Base-by-base conservation (phyloP, 2,329 filamentous ascomycete genomes). In the Talaromyces sp. region DNA sequence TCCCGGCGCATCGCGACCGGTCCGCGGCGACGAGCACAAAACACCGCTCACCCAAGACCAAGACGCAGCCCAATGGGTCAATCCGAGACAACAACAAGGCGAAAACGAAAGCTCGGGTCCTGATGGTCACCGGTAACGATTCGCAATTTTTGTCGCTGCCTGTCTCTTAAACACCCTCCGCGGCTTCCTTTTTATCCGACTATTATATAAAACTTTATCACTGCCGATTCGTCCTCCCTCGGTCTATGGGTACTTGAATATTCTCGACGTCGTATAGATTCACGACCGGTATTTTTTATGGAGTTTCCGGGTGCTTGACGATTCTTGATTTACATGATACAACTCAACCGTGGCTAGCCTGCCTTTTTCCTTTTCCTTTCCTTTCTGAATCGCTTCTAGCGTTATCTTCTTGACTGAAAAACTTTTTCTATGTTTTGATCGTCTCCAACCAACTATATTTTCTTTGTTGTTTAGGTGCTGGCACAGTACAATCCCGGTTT, bases 1-100 rank as follows among this genome's bases (percentile, higher is more conserved):
- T 19, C 60, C 60, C 9, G 76, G 76, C 64, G 76, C 75, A 38
- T 71, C 78, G 52, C 66, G 78, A 10, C 76, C 76, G 14, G 65
- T 65, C 60, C 67, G 72, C 58, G 61, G 68, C 24, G 75, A 77
- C 58, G 76, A 78, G 49, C 71, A 77, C 50, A 80, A 80, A 63
- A 71, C 71, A n/a, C 73, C 75, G 14, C 67, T 72, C 55, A 71
- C 73, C 4, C 66, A 67, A 60, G 73, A 72, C 58, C 74, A 75
- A 41, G 71, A 68, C 14, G 66, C 69, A 17, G 66, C 67, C 17
- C 70, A 74, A 59, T 73, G 71, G 72, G 66, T 73, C 38, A 69
- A 64, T 38, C 66, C 69, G 5, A 64, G 68, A 52, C 70, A 68
- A 52, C 70, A 68, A 56, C 60, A 67, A 57, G 67, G 64, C 26